Conservation (phyloP, 148 eudicot genomes). For the Fagopyrum esculentum region DNA sequence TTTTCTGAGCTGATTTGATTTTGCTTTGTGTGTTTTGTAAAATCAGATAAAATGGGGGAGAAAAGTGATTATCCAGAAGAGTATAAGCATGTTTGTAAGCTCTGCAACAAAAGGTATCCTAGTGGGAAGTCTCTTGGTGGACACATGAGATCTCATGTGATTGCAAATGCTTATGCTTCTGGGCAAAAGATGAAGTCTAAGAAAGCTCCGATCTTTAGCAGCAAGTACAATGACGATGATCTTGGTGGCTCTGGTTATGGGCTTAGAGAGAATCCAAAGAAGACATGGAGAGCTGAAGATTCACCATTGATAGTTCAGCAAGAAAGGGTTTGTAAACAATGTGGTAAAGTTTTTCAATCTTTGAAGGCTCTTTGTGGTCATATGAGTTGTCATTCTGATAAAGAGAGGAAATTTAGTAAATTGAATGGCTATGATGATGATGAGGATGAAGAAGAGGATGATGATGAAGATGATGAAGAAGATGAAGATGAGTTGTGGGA, state of each 20-base stretch:
- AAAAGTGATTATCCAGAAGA: conserved; percentile 27
- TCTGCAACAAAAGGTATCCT: conserved; percentile 56
- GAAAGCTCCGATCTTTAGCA: conserved; percentile 10
- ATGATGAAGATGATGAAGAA: conserved; percentile 21
- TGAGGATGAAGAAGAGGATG: conserved; percentile 3
- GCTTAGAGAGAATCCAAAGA: conserved; percentile 50
- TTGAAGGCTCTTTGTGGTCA: conserved; percentile 88
- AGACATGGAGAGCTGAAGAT: conserved; percentile 57
- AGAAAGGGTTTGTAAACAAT: conserved; percentile 62
- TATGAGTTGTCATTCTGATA: conserved; percentile 67
- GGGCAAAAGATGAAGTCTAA: conserved; percentile 13
- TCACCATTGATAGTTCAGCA: conserved; percentile 19
- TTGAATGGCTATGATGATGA: conserved; percentile 13
- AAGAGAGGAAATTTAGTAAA: conserved; percentile 15
- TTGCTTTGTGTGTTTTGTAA: background rate
- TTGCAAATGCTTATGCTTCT: conserved; percentile 9
- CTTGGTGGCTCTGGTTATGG: background rate
- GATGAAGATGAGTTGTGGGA: conserved; percentile 27
- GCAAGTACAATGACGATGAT: conserved; percentile 2
- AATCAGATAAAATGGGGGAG: conserved; percentile 36
- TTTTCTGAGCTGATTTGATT: background rate
- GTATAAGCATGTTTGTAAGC: conserved; percentile 44
- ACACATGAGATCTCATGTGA: conserved; percentile 80
- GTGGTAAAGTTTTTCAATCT: conserved; percentile 87
- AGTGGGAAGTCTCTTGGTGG: conserved; percentile 87